Evolutionary conservation across 2,329 filamentous ascomycete genomes (phyloP), one percentile per base, ranked within the genome.

Genomic region (Sordariomycetes sp.): DNA sequence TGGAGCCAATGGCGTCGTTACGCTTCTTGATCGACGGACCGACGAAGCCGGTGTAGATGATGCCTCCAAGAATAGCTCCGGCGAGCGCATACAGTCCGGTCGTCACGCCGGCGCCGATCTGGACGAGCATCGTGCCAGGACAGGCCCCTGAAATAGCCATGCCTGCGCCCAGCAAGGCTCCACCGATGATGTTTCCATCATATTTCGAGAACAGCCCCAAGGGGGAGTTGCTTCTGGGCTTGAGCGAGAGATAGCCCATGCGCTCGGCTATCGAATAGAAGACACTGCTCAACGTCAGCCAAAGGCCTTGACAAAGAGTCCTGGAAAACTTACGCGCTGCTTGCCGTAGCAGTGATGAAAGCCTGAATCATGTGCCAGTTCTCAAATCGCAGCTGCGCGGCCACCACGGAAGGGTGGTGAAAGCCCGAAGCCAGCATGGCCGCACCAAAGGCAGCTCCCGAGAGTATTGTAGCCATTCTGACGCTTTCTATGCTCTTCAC

Each of bases 141-240:
- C 79, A 82, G 0, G 77, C 70, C 8, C 76, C 77, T 0, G 76
- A 70, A 12, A 82, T 55, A 6, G 73, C 66, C 77, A 83, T 81
- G 36, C 79, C 79, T n/a, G 68, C 51, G 23, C 79, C 79, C 18
- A 80, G 65, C 3, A 82, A 54, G 12, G 63, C 47, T 5, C 79
- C 79, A 36, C 79, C 79, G 42, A 81, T 43, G 30, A 82, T 53
- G 49, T 84, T 83, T 36, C 75, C 79, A 45, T 81, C 77, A 45
- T 75, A 76, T 14, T 54, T 48, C 8, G 59, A 58, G 42, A 76
- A 66, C 45, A 77, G 56, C 34, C 65, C 68, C 12, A 38, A 28
- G n/a, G 36, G 36, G 9, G 36, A 38, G 32, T 31, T 35, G 32
- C 32, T 26, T 6, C 36, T 27, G 4, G 36, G 32, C 10, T 14